Conservation (phyloP, 257 asterid species). For the Paraleonurus japonicus region DNA sequence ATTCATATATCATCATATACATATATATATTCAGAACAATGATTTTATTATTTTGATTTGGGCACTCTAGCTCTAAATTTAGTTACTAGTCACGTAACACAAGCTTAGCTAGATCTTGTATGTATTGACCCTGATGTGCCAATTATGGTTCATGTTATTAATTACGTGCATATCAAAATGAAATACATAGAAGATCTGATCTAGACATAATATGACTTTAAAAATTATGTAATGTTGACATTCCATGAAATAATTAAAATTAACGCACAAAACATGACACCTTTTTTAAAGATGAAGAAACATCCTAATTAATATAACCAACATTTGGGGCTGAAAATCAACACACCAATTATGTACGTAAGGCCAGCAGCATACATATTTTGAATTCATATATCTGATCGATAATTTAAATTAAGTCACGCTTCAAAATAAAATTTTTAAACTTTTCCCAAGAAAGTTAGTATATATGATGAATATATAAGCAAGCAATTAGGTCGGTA, state of each 20-base stretch:
- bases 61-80: no score
- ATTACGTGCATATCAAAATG: neutral
- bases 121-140: no score
- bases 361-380: no score
- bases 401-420: no score
- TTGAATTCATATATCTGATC: neutral
- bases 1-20: no score
- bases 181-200: neutral
- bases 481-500: no score
- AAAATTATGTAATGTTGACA: neutral
- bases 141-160: neutral
- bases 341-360: neutral
- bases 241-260: neutral
- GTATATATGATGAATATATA: no score
- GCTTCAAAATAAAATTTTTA: neutral
- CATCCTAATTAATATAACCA: slow-evolving; percentile 9
- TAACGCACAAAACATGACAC: neutral
- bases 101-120: neutral
- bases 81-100: neutral
- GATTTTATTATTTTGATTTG: no score
- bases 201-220: neutral
- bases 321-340: neutral
- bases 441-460: neutral
- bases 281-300: neutral
- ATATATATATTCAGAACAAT: no score